phyloP scores from a whole-genome alignment of 495 filamentous ascomycete species.

The Talaromyces stipitatus region DNA sequence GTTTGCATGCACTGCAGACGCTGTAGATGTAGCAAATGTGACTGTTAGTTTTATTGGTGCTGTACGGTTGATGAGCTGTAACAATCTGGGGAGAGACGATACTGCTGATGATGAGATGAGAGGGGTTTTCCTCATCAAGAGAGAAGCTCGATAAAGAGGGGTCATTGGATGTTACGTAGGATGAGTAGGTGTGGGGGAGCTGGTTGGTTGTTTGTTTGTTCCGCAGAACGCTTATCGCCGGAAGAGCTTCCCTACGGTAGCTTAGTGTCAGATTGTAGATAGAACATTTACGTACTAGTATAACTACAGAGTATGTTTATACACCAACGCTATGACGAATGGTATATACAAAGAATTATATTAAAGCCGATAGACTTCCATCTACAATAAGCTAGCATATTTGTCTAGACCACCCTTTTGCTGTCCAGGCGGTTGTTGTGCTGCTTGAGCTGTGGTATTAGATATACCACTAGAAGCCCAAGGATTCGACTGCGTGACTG shows the following conservation, averaged over 20 bases:
- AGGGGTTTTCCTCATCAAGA: background rate
- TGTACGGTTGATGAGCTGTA: background rate
- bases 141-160: background rate
- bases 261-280: background rate
- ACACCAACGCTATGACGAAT: background rate
- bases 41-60: background rate
- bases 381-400: slow-evolving; percentile 69
- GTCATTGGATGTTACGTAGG: background rate
- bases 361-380: background rate
- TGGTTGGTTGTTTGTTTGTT: background rate
- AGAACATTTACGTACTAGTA: too few species aligned
- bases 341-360: background rate
- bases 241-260: background rate
- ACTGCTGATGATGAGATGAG: background rate
- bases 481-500: slow-evolving; percentile 1
- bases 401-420: slow-evolving; percentile 60
- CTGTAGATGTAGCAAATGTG: slow-evolving; percentile 2
- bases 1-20: slow-evolving; percentile 7
- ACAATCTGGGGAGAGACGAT: background rate
- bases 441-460: slow-evolving; percentile 27
- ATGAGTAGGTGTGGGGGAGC: background rate
- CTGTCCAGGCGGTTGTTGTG: slow-evolving; percentile 22
- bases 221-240: background rate
- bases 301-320: too few species aligned
- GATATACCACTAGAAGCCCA: slow-evolving; percentile 42